A percentile compares a stretch with the other conserved stretches of the same genome.
These are phyloP conservation scores for Penicillium sp. DNA, from an alignment of 2,329 filamentous ascomycete genomes.

Conservation along the genomic window DNA sequence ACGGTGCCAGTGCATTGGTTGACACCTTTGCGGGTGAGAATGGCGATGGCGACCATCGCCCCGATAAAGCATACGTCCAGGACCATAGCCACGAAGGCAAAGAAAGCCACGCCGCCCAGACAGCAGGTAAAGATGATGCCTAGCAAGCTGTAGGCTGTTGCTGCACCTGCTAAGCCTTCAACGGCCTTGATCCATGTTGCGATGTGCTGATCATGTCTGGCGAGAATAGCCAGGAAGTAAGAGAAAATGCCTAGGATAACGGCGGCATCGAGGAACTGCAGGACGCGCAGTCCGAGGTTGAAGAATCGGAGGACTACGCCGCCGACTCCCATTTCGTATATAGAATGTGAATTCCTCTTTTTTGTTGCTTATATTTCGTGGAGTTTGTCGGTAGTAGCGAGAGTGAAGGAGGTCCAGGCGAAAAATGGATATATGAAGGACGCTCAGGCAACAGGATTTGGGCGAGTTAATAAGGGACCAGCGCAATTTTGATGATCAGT, in stretches of 20 bases:
- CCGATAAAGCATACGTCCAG: slow-evolving; percentile 74
- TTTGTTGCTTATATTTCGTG: neutral
- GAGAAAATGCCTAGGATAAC: slow-evolving; percentile 75
- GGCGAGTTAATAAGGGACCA: slow-evolving; percentile 5
- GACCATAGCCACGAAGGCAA: slow-evolving; percentile 68
- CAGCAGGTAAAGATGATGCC: slow-evolving; percentile 74
- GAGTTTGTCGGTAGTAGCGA: neutral
- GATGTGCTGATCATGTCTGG: slow-evolving; percentile 62
- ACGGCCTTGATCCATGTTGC: slow-evolving; percentile 66
- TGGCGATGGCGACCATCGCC: slow-evolving; percentile 76
- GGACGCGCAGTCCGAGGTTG: slow-evolving; percentile 67
- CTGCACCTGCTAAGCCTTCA: slow-evolving; percentile 71
- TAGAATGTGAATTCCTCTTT: neutral
- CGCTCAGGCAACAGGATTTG: slow-evolving; percentile 13
- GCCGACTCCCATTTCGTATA: slow-evolving; percentile 54
- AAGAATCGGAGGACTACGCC: slow-evolving; percentile 64
- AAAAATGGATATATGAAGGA: slow-evolving; percentile 4
- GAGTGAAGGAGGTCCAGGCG: neutral
- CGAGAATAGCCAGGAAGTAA: slow-evolving; percentile 75
- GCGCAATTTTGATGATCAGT: slow-evolving; percentile 9
- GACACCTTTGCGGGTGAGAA: slow-evolving; percentile 67
- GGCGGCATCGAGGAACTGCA: slow-evolving; percentile 69
- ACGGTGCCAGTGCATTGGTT: slow-evolving; percentile 62
- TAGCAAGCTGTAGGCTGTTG: slow-evolving; percentile 68
- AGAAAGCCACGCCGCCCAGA: slow-evolving; percentile 68